Evolutionary conservation across 1,284 basidiomycete genomes (phyloP), one percentile per base, ranked within the genome.

Genomic region (Tylopilus sp.): DNA sequence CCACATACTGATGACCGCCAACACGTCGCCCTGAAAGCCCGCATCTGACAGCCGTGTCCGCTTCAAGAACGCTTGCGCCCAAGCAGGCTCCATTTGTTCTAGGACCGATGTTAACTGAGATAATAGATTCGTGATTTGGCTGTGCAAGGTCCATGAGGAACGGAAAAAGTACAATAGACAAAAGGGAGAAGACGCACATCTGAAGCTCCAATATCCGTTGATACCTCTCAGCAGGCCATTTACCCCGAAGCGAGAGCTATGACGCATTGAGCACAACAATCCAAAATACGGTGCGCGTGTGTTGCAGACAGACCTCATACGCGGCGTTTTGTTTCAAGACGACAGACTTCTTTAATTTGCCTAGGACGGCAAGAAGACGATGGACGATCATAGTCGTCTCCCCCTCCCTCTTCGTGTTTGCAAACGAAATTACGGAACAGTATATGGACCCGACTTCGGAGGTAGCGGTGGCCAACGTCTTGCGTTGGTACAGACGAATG

Each of bases 11-110:
- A 92, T 82, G 13, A 91, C 85, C 9, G 88, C 86, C 11, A 92
- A 72, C 8, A 90, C 75, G 55, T 93, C 90, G 4, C 90, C 92
- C 49, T 93, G 81, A 58, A 94, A 94, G 53, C 84, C 79, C 0
- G 86, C 78, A 61, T 94, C 89, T 12, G 89, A 70, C 53, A 94
- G 79, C 2, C 89, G 75, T 0, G 89, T 90, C 16, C 90, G 72
- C 18, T 77, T 77, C 15, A 94, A 73, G 53, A 93, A 82, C 0
- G 89, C 91, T n/a, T 78, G 78, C 18, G 80, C 78, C 90, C 86
- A 94, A 13, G 78, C 71, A 0, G 81, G 79, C 44, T 89, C 84
- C 43, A 89, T 71, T 52, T 82, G 76, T 49, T 82, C 78, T 5
- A 84, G 68, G 6, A 82, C 75, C 0, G 82, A 84, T 65, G 82